These are phyloP conservation scores for Penicillium decumbens DNA, from an alignment of 2,329 filamentous ascomycete genomes.

Conservation along the genomic window DNA sequence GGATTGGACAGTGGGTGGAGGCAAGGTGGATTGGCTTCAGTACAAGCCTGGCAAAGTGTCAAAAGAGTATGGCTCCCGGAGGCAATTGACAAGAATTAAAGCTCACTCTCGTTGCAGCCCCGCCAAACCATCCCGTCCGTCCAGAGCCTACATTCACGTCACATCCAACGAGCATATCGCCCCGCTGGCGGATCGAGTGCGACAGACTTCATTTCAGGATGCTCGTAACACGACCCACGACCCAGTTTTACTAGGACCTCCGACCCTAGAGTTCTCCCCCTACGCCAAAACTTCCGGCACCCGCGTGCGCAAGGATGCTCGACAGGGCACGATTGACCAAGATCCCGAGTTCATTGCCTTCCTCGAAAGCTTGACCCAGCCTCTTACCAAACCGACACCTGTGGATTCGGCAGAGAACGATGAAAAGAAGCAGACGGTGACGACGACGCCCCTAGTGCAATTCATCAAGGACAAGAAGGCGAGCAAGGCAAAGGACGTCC, in stretches of 20 bases:
- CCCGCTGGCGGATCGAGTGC: constrained; percentile 65
- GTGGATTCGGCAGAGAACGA: constrained; percentile 50
- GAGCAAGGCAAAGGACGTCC: constrained; percentile 64
- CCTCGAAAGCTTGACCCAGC: constrained; percentile 78
- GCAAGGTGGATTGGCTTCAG: constrained; percentile 78
- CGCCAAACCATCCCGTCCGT: constrained; percentile 78
- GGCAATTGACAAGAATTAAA: background rate
- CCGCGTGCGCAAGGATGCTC: constrained; percentile 71
- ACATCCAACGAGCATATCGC: constrained; percentile 65
- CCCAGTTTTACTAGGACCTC: constrained; percentile 69
- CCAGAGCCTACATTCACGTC: constrained; percentile 77
- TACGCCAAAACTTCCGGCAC: constrained; percentile 76
- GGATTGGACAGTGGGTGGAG: constrained; percentile 75
- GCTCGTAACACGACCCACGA: constrained; percentile 70
- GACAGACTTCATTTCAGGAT: constrained; percentile 69
- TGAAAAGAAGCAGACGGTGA: constrained; percentile 57
- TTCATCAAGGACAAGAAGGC: constrained; percentile 90
- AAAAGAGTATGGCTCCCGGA: constrained; percentile 59
- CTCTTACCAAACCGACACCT: constrained; percentile 52
- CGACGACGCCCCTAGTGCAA: constrained; percentile 83
- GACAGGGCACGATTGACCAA: constrained; percentile 93
- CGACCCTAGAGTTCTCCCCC: constrained; percentile 72
- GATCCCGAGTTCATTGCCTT: constrained; percentile 95
- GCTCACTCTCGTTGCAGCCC: constrained; percentile 48
- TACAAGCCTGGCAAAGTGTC: constrained; percentile 74